A percentile compares a stretch with the other conserved stretches of the same genome.
phyloP scores from a whole-genome alignment of 192 early-diverging fungal species.

The Chytriomyces confervae region DNA sequence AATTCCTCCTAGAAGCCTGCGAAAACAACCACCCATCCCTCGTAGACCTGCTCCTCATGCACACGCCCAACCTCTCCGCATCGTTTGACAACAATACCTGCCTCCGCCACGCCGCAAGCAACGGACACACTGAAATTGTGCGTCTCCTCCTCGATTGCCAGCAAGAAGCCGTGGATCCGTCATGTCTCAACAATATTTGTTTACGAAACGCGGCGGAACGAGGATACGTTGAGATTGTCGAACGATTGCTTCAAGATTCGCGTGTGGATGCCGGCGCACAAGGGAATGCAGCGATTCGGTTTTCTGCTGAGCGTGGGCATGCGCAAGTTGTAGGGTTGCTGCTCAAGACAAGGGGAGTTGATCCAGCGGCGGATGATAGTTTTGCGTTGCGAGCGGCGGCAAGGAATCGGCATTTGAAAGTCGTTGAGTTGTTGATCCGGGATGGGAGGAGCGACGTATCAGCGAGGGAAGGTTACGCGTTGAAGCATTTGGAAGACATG shows the following conservation, averaged over 20 bases:
- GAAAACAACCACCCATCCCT: conserved; percentile 13
- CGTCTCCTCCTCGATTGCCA: neutral
- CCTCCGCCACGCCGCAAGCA: conserved; percentile 4
- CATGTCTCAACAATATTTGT: neutral
- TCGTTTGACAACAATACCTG: conserved; percentile 3
- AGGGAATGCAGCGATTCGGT: conserved; percentile 16
- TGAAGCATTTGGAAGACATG: neutral
- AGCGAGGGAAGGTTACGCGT: conserved; percentile 6
- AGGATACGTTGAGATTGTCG: conserved; percentile 21
- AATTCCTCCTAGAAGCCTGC: neutral
- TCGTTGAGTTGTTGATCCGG: conserved; percentile 6
- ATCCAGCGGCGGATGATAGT: conserved; percentile 12
- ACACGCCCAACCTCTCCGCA: neutral
- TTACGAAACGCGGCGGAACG: conserved; percentile 13
- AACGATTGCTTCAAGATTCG: conserved; percentile 15
- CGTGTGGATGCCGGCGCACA: conserved; percentile 9
- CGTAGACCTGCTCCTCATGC: conserved; percentile 14
- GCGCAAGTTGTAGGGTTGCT: conserved; percentile 14
- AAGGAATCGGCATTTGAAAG: conserved; percentile 21
- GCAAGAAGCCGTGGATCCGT: neutral
- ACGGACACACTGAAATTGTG: neutral
- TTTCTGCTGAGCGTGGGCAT: conserved; percentile 18
- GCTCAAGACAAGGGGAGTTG: neutral
- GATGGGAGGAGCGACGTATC: conserved; percentile 25
- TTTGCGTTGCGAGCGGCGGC: conserved; percentile 18